phyloP scores from a whole-genome alignment of 1,284 basidiomycete genomes.

The Sanghuangporus sanghuang region DNA sequence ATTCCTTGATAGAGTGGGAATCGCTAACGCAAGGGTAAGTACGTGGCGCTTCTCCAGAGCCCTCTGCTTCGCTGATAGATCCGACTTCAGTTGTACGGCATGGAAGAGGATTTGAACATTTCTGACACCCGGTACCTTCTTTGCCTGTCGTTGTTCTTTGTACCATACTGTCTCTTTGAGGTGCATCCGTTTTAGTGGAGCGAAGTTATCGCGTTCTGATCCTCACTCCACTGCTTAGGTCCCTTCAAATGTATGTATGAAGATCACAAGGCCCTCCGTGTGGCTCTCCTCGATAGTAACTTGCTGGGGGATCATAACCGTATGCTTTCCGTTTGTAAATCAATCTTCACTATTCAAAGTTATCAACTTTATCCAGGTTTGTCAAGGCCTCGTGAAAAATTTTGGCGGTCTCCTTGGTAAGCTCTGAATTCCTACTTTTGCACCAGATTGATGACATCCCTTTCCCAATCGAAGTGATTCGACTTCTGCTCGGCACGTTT shows the following conservation, averaged over 20 bases:
- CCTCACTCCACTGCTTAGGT: conserved; percentile 31
- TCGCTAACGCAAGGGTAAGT: background rate
- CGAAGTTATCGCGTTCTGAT: background rate
- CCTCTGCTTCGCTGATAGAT: background rate
- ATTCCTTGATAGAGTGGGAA: background rate
- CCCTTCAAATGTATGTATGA: conserved; percentile 68
- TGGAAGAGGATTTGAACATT: conserved; percentile 27
- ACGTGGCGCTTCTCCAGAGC: background rate
- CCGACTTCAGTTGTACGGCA: background rate
- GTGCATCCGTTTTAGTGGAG: conserved; percentile 19
- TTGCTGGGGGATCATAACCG: conserved; percentile 70
- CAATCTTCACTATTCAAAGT: conserved; percentile 1
- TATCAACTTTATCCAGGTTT: conserved; percentile 34
- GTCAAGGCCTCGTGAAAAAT: conserved; percentile 64
- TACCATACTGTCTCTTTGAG: conserved; percentile 63
- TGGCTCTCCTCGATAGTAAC: conserved; percentile 60
- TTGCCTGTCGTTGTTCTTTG: conserved; percentile 58
- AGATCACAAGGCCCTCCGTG: conserved; percentile 58
- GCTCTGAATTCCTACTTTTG: conserved; percentile 20
- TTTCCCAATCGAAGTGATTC: conserved; percentile 37
- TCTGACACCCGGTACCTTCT: conserved; percentile 61
- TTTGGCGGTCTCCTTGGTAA: conserved; percentile 58
- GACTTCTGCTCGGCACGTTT: conserved; percentile 61
- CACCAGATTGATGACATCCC: conserved; percentile 1
- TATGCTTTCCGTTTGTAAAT: conserved; percentile 21